Evolutionary conservation across 2,329 filamentous ascomycete genomes (phyloP), one percentile per base, ranked within the genome.

Genomic region (Ophiobolus disseminans): DNA sequence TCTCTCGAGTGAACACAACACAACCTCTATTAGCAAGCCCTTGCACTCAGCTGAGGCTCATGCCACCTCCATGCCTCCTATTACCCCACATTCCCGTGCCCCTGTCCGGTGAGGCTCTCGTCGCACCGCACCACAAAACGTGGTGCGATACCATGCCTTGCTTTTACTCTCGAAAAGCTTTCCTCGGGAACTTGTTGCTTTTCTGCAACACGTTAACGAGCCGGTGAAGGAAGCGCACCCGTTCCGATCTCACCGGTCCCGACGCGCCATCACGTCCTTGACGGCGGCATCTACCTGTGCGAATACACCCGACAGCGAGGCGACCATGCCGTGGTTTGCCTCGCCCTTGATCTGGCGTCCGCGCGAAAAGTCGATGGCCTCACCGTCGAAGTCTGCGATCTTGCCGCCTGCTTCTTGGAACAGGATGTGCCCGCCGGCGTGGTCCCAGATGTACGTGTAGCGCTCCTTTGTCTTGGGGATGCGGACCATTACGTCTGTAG

Each of bases 401-500:
- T 73, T 68, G 7, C 77, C 78, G 5, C 81, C 81, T 1, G 76
- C 72, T 58, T 83, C 81, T 45, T 77, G 65, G 44, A 74, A 78
- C 34, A 83, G 73, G 20, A 83, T 61, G 57, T 80, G 76, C 0
- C 80, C 80, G 4, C 80, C 80, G 1, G 78, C 78, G 64, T 83
- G 81, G 62, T 83, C 81, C 80, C 80, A 83, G n/a, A 81, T 70
- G 47, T 76, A 75, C 1, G 78, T 79, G 37, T 74, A 78, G 52
- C 80, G 74, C 7, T 68, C 64, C 23, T 68, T 55, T 3, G 73
- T 73, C 43, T 70, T 70, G 7, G 79, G 77, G 20, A 81, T 75
- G 34, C 80, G 77, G 13, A 83, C 58, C 60, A 80, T 73, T 20
- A 79, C 74, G 55, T 80, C 77, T 21, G 76, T 76, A 20, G 75